Evolutionary conservation across 2,329 filamentous ascomycete species (phyloP), one percentile per base, ranked within the genome.

Genomic region (Botrytis paeoniae): DNA sequence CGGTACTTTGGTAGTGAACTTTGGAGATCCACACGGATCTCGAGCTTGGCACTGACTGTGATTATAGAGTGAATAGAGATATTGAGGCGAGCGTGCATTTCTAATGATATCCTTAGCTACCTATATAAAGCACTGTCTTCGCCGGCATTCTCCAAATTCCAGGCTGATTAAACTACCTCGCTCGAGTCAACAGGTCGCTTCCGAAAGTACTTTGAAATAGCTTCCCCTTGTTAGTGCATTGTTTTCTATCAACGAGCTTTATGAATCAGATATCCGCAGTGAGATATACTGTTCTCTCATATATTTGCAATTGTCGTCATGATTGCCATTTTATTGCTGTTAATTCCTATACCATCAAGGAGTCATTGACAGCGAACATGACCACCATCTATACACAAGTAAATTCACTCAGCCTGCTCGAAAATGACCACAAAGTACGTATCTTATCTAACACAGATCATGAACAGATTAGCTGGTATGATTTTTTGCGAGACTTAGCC

Each of bases 171-270:
- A 12, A 4, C 4, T 0, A 25, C 14, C 0, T 1, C 0, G 25
- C 20, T 48, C 0, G 0, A 22, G 45, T 0, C 0, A 7, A 48
- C 1, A 48, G 8, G 10, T 25, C 10, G 25, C 48, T 5, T n/a
- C 4, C 3, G n/a, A 57, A 57, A 29, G n/a, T 29, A 57, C 0
- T 5, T 8, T 29, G n/a, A 29, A 18, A 29, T 18, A 18, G 29
- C 3, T 18, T 57, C 6, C n/a, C 4, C 12, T 29, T 54, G 5
- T 29, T 29, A 22, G 20, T 48, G 9, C 16, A 16, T 18, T 2
- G n/a, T n/a, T 1, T 29, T 57, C 3, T 18, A 29, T 57, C 7
- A 7, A 54, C 29, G n/a, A 16, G 8, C 0, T 29, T n/a, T 16
- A 29, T 29, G 25, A n/a, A 54, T 54, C 14, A 16, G 12, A 54